phyloP scores from a whole-genome alignment of 2,329 filamentous ascomycete species.

The Fusarium scirpi region DNA sequence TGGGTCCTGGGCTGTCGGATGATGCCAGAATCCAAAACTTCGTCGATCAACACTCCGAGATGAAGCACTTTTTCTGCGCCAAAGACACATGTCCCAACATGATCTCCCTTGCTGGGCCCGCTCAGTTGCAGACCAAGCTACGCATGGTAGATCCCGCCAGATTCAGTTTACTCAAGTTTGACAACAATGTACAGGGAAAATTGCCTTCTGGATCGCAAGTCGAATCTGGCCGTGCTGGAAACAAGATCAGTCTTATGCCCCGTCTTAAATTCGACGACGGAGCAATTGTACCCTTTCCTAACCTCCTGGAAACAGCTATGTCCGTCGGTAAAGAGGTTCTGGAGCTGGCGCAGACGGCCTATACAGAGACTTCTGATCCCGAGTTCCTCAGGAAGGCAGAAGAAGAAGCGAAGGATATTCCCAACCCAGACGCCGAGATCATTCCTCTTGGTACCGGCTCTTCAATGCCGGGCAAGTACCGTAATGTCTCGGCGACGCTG shows the following conservation, averaged over 20 bases:
- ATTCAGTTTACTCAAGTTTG: constrained; percentile 76
- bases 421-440: constrained; percentile 81
- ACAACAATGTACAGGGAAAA: constrained; percentile 59
- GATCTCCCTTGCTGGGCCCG: constrained; percentile 75
- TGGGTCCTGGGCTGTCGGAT: constrained; percentile 75
- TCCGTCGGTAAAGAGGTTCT: constrained; percentile 60
- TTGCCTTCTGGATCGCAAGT: constrained; percentile 47
- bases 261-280: constrained; percentile 60
- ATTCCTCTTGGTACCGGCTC: constrained; percentile 93
- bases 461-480: constrained; percentile 88
- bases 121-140: constrained; percentile 75
- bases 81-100: constrained; percentile 80
- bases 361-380: constrained; percentile 54
- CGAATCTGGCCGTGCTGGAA: constrained; percentile 59
- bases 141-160: constrained; percentile 78
- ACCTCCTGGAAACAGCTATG: constrained; percentile 60
- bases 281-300: constrained; percentile 57
- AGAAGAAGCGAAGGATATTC: constrained; percentile 71
- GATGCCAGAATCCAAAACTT: constrained; percentile 76
- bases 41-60: constrained; percentile 68
- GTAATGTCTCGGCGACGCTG: constrained; percentile 92
- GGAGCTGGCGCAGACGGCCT: constrained; percentile 63
- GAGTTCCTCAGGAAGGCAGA: constrained; percentile 64
- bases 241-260: constrained; percentile 61
- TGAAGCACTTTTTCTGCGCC: constrained; percentile 83